Evolutionary conservation across 129 eudicot genomes (phyloP).

Genomic region (Saposhnikovia divaricata): DNA sequence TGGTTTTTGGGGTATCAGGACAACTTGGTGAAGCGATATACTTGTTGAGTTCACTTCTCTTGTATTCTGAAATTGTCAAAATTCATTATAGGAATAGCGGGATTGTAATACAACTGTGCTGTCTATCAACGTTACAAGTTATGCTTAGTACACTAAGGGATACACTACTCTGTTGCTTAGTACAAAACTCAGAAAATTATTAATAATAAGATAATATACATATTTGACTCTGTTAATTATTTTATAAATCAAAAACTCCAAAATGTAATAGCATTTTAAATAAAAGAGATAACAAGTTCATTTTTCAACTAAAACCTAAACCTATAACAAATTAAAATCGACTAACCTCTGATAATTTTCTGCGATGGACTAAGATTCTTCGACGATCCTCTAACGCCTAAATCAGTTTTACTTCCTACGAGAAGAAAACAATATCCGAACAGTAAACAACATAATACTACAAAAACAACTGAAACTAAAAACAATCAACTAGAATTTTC

Average conservation of each 20-base stretch:
- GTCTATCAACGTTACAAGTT: background rate
- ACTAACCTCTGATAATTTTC: conserved; percentile 72
- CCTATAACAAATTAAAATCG: background rate
- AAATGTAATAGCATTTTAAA: background rate
- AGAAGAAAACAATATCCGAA: background rate
- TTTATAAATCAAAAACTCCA: background rate
- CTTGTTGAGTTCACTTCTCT: conserved; percentile 55
- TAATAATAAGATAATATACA: background rate
- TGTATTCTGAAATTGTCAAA: conserved; percentile 52
- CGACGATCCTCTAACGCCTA: conserved; percentile 28
- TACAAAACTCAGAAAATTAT: too few relatives aligned
- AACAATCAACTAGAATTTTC: background rate
- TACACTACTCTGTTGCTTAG: background rate
- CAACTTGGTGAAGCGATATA: conserved; percentile 45
- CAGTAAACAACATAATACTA: background rate
- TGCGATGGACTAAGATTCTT: conserved; percentile 75
- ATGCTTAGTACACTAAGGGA: background rate
- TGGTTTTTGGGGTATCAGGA: conserved; percentile 34
- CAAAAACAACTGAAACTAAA: background rate
- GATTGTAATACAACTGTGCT: background rate
- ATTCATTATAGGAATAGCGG: background rate
- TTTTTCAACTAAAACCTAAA: background rate
- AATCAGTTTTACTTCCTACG: conserved; percentile 26
- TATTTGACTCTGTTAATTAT: background rate
- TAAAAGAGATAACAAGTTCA: background rate